Conservation (phyloP, 1,284 basidiomycete genomes). For the Irpex rosettiformis region DNA sequence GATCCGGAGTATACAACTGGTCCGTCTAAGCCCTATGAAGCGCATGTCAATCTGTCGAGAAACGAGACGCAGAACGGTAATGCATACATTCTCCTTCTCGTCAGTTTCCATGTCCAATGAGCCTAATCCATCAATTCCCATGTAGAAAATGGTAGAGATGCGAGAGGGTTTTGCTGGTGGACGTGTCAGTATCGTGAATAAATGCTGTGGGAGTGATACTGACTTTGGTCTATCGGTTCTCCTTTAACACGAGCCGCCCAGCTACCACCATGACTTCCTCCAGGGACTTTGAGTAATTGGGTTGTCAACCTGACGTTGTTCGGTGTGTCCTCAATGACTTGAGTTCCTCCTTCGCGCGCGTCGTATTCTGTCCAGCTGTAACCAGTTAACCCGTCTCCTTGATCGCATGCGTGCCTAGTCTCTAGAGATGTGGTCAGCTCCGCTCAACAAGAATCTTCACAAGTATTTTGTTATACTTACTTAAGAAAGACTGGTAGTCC, state of each 20-base stretch:
- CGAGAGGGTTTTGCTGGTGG: constrained; percentile 49
- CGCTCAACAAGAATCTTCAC: constrained; percentile 6
- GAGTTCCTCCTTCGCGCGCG: constrained; percentile 78
- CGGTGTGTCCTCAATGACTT: constrained; percentile 75
- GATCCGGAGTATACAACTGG: constrained; percentile 68
- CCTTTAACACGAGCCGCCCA: constrained; percentile 91
- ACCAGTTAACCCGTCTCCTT: constrained; percentile 74
- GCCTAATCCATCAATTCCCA: constrained; percentile 85
- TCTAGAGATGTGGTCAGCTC: too few species aligned
- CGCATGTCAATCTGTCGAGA: constrained; percentile 4
- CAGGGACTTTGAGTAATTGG: constrained; percentile 79
- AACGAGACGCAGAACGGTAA: not conserved
- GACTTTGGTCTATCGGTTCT: constrained; percentile 69
- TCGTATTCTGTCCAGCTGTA: constrained; percentile 92
- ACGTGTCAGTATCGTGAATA: not conserved
- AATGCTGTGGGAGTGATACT: constrained; percentile 20
- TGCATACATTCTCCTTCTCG: constrained; percentile 66
- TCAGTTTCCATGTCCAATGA: constrained; percentile 75
- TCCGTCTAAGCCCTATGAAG: constrained; percentile 66
- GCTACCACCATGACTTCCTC: constrained; percentile 78
- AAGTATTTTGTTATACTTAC: constrained; percentile 37
- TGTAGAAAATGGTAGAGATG: constrained; percentile 80
- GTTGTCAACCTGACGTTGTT: constrained; percentile 88
- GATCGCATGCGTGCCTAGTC: constrained; percentile 87
- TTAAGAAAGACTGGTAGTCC: constrained; percentile 67